phyloP scores from a whole-genome alignment of 2,329 filamentous ascomycete genomes.

The Periconia sp. region DNA sequence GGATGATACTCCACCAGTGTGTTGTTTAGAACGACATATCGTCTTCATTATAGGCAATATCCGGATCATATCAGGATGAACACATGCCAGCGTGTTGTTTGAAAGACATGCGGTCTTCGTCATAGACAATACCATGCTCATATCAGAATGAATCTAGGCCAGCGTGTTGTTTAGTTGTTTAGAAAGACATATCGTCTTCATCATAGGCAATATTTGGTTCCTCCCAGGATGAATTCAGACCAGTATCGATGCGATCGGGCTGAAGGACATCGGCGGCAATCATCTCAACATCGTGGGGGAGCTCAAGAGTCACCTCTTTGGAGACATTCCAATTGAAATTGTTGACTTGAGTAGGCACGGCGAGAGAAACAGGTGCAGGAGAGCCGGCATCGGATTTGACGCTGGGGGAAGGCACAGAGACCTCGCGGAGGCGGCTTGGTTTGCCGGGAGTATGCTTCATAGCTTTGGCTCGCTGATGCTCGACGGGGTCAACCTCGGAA shows the following conservation, averaged over 20 bases:
- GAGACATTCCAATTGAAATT: no score
- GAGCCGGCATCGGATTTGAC: slow-evolving; percentile 23
- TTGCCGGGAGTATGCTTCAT: slow-evolving; percentile 39
- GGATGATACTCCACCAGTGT: no score
- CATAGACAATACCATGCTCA: not conserved
- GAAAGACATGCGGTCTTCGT: not conserved
- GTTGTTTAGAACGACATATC: no score
- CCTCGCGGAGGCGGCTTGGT: slow-evolving; percentile 36
- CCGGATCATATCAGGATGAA: not conserved
- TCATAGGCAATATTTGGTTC: not conserved
- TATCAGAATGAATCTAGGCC: not conserved
- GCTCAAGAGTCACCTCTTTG: not conserved
- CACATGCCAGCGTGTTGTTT: no score
- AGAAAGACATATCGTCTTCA: not conserved
- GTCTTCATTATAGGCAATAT: not conserved
- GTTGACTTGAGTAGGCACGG: no score
- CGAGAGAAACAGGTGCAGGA: not conserved
- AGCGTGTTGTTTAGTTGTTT: no score
- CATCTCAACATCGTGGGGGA: not conserved
- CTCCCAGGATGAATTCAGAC: not conserved
- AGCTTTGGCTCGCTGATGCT: slow-evolving; percentile 29
- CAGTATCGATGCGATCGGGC: not conserved
- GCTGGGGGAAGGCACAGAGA: slow-evolving; percentile 36
- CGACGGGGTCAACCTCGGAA: slow-evolving; percentile 22
- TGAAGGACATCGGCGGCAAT: not conserved